Evolutionary conservation across 1,284 basidiomycete species (phyloP), one percentile per base, ranked within the genome.

Genomic region (Trametes versicolor): DNA sequence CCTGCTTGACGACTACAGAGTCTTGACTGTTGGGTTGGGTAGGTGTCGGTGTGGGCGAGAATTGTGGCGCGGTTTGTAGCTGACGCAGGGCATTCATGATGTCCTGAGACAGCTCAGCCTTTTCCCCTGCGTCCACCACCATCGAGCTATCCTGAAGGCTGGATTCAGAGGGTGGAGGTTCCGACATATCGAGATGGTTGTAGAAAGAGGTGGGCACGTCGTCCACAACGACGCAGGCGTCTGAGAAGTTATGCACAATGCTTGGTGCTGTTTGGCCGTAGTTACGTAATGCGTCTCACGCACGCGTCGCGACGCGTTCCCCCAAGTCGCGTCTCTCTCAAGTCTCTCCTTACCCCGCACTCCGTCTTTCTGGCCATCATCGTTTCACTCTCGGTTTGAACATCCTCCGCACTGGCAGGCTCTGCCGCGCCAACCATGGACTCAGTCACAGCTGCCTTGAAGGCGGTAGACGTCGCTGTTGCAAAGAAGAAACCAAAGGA

Each of bases 51-150:
- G 50, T 60, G 12, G 58, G 43, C 60, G 27, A 63, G 51, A 48
- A 60, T 36, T 57, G 64, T 54, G 45, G 60, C 41, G 67, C 63
- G 13, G 56, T 54, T 58, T 69, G 68, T 70, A 83, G 74, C 53
- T 77, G 74, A 48, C 76, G 78, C 64, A 82, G 70, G 34, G 70
- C 78, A 73, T 76, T 77, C 67, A 82, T 70, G 65, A 83, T 77
- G 61, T 83, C 81, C 66, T 78, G 78, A 23, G 79, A 68, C 13
- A 79, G 73, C 57, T 80, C 79, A 21, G 78, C 76, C 70, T 78
- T 75, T 68, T 81, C 79, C 12, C 66, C 63, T 47, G 62, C 61
- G 32, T 63, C 56, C 19, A 37, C 43, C 32, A 17, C 39, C 49
- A 58, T 67, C 41, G 60, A 27, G 21, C 58, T 56, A 13, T 45